Evolutionary conservation across 2,329 filamentous ascomycete species (phyloP).

Genomic region (Cercospora sp.): DNA sequence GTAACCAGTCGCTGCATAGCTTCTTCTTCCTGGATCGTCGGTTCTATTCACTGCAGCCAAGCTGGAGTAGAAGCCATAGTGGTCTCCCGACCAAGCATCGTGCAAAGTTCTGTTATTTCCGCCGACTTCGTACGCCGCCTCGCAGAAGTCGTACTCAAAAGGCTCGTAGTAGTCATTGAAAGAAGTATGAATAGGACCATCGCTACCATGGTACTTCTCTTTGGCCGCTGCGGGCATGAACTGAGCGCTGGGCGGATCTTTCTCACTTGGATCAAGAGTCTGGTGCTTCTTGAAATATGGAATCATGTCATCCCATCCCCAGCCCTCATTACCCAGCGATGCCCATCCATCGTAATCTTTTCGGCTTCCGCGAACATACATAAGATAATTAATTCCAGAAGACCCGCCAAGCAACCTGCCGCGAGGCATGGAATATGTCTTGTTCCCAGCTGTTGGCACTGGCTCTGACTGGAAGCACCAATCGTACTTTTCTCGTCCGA

Average conservation of each 20-base stretch:
- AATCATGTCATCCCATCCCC: conserved; percentile 34
- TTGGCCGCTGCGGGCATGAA: conserved; percentile 29
- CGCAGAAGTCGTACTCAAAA: conserved; percentile 41
- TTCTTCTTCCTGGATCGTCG: conserved; percentile 35
- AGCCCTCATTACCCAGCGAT: conserved; percentile 31
- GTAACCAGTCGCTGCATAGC: conserved; percentile 39
- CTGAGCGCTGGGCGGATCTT: conserved; percentile 21
- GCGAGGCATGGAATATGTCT: conserved; percentile 37
- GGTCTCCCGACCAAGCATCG: conserved; percentile 39
- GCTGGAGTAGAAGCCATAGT: conserved; percentile 38
- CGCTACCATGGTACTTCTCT: conserved; percentile 38
- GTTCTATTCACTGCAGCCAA: conserved; percentile 38
- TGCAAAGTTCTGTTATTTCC: conserved; percentile 35
- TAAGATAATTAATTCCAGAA: conserved; percentile 43
- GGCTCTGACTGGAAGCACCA: conserved; percentile 37
- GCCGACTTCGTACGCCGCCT: conserved; percentile 38
- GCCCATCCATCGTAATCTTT: conserved; percentile 43
- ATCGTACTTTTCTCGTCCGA: conserved; percentile 39
- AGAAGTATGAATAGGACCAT: conserved; percentile 39
- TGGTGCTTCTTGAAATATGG: conserved; percentile 36
- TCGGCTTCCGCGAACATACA: conserved; percentile 38
- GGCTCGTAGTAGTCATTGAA: conserved; percentile 43
- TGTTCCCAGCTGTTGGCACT: conserved; percentile 28
- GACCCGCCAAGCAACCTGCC: conserved; percentile 44
- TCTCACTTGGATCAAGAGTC: conserved; percentile 25